Base-by-base conservation (phyloP, 805 yeast genomes). In the Nakazawaea ambrosiae region DNA sequence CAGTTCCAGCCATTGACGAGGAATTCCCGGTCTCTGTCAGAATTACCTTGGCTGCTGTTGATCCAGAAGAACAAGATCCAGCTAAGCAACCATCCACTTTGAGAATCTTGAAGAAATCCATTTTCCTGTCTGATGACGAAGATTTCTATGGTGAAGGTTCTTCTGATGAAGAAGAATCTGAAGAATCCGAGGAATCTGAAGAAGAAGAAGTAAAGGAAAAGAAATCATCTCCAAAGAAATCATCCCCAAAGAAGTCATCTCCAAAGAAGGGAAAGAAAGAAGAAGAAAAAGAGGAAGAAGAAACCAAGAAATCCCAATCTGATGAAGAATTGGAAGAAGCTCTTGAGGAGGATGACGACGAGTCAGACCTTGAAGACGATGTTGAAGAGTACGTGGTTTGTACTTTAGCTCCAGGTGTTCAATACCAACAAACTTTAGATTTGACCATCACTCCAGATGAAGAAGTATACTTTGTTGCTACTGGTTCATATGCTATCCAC, bases 401-500 rank as follows among this genome's bases (percentile, higher is more conserved):
- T 66, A 92, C 98, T 39, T 73, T 92, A 47, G 79, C 94, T 39
- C 97, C 98, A 62, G 71, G 79, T 55, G 57, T 72, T 38, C 86
- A 79, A 60, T 82, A 60, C 63, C 99, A 92, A 71, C 97, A 90
- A 72, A 69, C 94, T 40, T 60, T 92, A 40, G 97, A 92, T 57
- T 66, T 92, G 48, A 85, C 94, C 54, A 82, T 92, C 55, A 74
- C 81, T 39, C 95, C 97, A 54, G 90, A 80, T 54, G 98, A 92
- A 68, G 95, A 89, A 57, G 87, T 92, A 45, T 79, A 71, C 69
- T 92, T 92, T 56, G 95, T 87, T 55, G 97, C 85, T 41, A 83
- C 96, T 45, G 98, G 98, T 57, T 87, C 97, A 20, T 90, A 88
- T 70, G 83, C 95, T 48, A 72, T 92, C 48, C 94, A 90, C 61